Evolutionary conservation across 495 filamentous ascomycete species (phyloP).

Genomic region (Penicillium flavigenum): DNA sequence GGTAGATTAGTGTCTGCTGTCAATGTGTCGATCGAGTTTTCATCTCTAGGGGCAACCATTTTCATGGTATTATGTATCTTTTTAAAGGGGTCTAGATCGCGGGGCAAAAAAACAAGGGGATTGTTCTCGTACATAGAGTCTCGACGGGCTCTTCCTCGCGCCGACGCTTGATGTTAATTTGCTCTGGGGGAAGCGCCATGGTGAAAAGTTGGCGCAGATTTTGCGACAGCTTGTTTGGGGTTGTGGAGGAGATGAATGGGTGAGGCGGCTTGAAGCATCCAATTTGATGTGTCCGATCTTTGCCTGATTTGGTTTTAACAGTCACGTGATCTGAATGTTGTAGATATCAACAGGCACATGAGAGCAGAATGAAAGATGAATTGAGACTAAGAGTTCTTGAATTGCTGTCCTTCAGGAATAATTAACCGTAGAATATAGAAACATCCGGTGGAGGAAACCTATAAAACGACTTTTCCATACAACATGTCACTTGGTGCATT

Average conservation of each 20-base stretch:
- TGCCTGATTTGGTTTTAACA: neutral
- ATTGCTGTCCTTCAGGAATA: no score
- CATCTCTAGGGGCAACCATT: neutral
- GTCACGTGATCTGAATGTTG: neutral
- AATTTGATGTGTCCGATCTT: constrained; percentile 10
- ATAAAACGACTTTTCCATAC: no score
- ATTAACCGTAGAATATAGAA: no score
- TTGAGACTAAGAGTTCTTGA: no score
- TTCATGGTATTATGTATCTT: neutral
- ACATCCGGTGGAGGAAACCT: no score
- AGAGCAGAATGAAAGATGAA: no score
- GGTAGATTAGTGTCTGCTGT: constrained; percentile 9
- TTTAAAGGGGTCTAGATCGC: constrained; percentile 22
- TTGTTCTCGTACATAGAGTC: constrained; percentile 48
- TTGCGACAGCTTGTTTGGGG: constrained; percentile 9
- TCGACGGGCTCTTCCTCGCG: constrained; percentile 57
- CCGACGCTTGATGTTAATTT: constrained; percentile 57
- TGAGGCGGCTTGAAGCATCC: constrained; percentile 5
- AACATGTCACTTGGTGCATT: neutral
- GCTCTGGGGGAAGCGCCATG: constrained; percentile 53
- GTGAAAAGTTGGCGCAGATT: neutral
- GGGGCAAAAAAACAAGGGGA: constrained; percentile 21
- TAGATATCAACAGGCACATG: neutral
- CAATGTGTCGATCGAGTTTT: neutral
- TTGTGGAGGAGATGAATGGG: constrained; percentile 10